Evolutionary conservation across 768 basidiomycete genomes (phyloP), one percentile per base, ranked within the genome.

Genomic region (Tulasnella sp.): DNA sequence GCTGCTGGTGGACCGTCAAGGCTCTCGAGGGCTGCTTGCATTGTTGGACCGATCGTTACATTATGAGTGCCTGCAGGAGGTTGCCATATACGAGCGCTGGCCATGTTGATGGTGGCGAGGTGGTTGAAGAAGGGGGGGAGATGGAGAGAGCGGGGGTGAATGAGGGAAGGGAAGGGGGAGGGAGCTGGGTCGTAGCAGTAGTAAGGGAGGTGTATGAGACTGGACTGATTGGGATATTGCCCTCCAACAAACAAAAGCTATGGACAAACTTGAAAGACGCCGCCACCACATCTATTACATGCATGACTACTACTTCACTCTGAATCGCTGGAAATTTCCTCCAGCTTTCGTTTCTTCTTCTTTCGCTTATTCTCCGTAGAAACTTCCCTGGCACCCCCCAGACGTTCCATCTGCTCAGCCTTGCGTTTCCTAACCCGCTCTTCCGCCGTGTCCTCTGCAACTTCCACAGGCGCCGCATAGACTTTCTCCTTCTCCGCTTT

Each of bases 391-490:
- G 11, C 22, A 8, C 52, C 58, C 34, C 34, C 9, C 52, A 25
- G 49, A 36, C 58, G 68, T 15, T 29, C 78, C 58, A 85, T 86
- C 79, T 85, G 86, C 75, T 82, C 83, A 69, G 67, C 38, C 84
- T 88, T 79, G 84, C 85, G 82, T 88, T 89, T 81, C 88, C 81
- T 81, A 79, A 83, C 80, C 82, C 82, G 81, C 82, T 94, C 91
- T 82, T 91, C 91, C 19, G 95, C 89, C 0, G 90, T 91, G 0
- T 89, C 89, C 31, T 87, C 92, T 1, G 87, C 87, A 29, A 85
- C 84, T 82, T 99, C 97, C n/a, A 84, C 86, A 1, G 97, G 97
- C 1, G 96, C 93, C 67, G 96, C 86, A 75, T 93, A 99, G 0
- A 88, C 93, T 82, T 94, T 91, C 74, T 93, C 93, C 29, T 97